Base-by-base conservation (phyloP, 2,329 filamentous ascomycete genomes). In the Onygenales sp. region DNA sequence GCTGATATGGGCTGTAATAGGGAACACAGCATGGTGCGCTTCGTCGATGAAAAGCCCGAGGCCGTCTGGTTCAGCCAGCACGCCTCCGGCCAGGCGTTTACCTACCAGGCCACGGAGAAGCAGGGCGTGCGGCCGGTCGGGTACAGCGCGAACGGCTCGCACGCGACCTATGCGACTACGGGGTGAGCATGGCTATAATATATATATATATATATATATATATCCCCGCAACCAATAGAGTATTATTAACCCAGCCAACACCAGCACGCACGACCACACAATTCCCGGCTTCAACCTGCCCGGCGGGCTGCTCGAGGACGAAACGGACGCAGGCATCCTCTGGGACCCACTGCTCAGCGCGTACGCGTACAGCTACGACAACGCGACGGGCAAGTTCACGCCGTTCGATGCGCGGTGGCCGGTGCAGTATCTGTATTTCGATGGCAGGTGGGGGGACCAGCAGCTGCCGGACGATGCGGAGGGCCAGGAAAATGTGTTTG, bases 1-100 rank as follows among this genome's bases (percentile, higher is more conserved):
- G 21, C 21, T 27, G 21, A 51, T 43, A 43, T 44, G 27, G 31
- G 27, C 14, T 32, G 9, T 43, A 57, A 62, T 42, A 78, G 77
- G 81, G 82, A 85, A 62, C 82, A 85, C 64, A 82, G 78, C 52
- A 84, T 84, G 81, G 72, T 87, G 35, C 81, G 83, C 9, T 87
- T 87, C 65, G 50, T 71, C 13, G 72, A 83, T 52, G 79, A 79
- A 8, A 57, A 61, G 1, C 83, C 83, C 0, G 65, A 75, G 56
- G 71, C 74, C 1, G 64, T 86, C 10, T 86, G 82, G 80, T 85
- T 77, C 62, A 80, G 76, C 51, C 83, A 86, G 62, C 84, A 86
- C 63, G 67, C 73, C 33, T 74, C 76, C 57, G 84, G 84, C 4
- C 72, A 86, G 65, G 83, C 83, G 1, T 86, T 85, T 64, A 75